phyloP scores from a whole-genome alignment of 768 basidiomycete genomes.

The Suillus subluteus region DNA sequence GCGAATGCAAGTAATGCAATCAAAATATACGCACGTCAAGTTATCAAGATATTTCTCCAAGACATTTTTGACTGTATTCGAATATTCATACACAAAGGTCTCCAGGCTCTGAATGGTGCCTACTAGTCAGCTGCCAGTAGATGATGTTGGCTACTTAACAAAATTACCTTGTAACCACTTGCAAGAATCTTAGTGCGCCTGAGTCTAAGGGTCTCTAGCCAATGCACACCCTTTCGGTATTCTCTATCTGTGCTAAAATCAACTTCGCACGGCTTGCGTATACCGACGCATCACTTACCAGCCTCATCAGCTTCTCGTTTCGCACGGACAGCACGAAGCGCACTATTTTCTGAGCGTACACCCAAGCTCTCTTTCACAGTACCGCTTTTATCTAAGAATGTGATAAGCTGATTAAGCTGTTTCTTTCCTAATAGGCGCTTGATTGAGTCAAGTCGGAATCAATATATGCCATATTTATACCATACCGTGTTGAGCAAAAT shows the following conservation, averaged over 20 bases:
- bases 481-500: slow-evolving; percentile 83
- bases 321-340: slow-evolving; percentile 76
- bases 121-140: slow-evolving; percentile 13
- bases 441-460: background rate
- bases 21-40: slow-evolving; percentile 57
- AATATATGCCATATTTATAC: slow-evolving; percentile 11
- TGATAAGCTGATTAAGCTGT: slow-evolving; percentile 84
- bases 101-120: slow-evolving; percentile 66
- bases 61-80: slow-evolving; percentile 61
- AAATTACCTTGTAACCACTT: slow-evolving; percentile 73
- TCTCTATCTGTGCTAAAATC: slow-evolving; percentile 67
- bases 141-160: background rate
- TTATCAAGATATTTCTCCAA: slow-evolving; percentile 81
- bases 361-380: slow-evolving; percentile 63
- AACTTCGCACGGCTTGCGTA: background rate
- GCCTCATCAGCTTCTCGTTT: slow-evolving; percentile 94
- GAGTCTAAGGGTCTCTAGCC: slow-evolving; percentile 89
- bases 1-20: slow-evolving; percentile 4
- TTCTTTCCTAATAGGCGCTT: slow-evolving; percentile 63
- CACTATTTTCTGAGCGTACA: slow-evolving; percentile 60
- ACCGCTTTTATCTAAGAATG: slow-evolving; percentile 79
- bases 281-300: slow-evolving; percentile 47
- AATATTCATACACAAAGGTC: slow-evolving; percentile 74
- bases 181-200: slow-evolving; percentile 82
- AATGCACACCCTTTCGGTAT: slow-evolving; percentile 87